Evolutionary conservation across 139 green algal genomes (phyloP).

Genomic region (Ettlia oleoabundans): DNA sequence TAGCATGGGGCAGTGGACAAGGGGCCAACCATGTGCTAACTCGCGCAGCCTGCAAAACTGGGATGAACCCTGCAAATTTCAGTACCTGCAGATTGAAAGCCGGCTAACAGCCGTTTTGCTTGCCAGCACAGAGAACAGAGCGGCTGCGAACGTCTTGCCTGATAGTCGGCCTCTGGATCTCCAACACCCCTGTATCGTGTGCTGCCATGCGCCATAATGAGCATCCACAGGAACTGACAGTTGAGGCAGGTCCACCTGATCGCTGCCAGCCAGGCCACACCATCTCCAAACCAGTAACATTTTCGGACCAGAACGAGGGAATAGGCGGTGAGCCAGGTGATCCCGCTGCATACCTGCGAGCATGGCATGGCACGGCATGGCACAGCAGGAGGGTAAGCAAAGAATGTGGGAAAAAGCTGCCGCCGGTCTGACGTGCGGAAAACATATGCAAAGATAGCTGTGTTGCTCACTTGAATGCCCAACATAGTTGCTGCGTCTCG

Average conservation of each 20-base stretch:
- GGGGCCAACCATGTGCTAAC: too few relatives aligned
- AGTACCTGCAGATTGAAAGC: too few relatives aligned
- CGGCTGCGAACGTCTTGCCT: too few relatives aligned
- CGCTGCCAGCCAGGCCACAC: not conserved
- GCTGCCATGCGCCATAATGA: not conserved
- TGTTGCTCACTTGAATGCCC: not conserved
- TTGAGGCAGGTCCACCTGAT: not conserved
- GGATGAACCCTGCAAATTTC: too few relatives aligned
- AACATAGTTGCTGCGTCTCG: not conserved
- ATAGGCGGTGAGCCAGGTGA: not conserved
- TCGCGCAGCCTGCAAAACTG: too few relatives aligned
- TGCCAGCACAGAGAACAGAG: not conserved
- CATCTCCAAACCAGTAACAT: not conserved
- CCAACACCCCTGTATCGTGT: not conserved
- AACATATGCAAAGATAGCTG: too few relatives aligned
- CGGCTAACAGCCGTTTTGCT: too few relatives aligned
- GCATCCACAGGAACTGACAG: not conserved
- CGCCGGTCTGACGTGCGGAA: too few relatives aligned
- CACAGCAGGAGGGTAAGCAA: too few relatives aligned
- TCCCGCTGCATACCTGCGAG: not conserved
- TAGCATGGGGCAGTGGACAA: too few relatives aligned
- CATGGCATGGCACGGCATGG: too few relatives aligned
- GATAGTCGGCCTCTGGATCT: not conserved
- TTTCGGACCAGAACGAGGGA: not conserved
- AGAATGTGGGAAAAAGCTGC: too few relatives aligned